Base-by-base conservation (phyloP, 1,284 basidiomycete species). In the Cryptococcus depauperatus region DNA sequence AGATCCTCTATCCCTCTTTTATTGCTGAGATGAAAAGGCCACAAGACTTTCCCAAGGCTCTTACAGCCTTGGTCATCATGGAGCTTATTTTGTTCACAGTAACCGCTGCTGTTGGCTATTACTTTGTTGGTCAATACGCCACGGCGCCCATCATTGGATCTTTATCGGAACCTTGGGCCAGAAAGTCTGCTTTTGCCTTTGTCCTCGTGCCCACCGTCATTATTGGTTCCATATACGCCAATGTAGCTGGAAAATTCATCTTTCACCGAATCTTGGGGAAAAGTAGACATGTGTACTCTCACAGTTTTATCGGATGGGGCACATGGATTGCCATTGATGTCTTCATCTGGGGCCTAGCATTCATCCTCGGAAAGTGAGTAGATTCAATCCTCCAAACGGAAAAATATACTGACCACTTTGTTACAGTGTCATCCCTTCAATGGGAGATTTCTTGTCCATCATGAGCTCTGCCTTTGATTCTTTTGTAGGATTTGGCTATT, bases 1-100 rank as follows among this genome's bases (percentile, higher is more conserved):
- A 84, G 55, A 45, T 48, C 27, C 35, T 50, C 26, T 73, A 74
- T 55, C 73, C 73, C 0, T 71, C 69, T 0, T 75, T 73, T 55
- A 69, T 71, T 50, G 63, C 71, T 37, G 70, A 72, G 58, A 73
- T 72, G 70, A 60, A 57, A 35, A 52, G 61, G 32, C 69, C 68
- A 0, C 56, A 75, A 47, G 80, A 83, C 48, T 84, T 84, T 68
- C 78, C 79, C 21, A 82, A 81, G 59, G 64, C 61, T 2, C 54
- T 66, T 11, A 58, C 72, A 33, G 64, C 72, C 4, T 64, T 74
- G 5, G 76, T 75, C 41, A 70, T 74, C 14, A 72, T 76, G 26
- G 79, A 83, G 60, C 69, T 82, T 44, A 59, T 78, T 23, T 70
- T 81, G 6, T 84, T 82, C 70, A 76, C 76, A 3, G 62, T 81